Evolutionary conservation across 139 green algal genomes (phyloP), one percentile per base, ranked within the genome.

Genomic region (Chlorella sorokiniana): DNA sequence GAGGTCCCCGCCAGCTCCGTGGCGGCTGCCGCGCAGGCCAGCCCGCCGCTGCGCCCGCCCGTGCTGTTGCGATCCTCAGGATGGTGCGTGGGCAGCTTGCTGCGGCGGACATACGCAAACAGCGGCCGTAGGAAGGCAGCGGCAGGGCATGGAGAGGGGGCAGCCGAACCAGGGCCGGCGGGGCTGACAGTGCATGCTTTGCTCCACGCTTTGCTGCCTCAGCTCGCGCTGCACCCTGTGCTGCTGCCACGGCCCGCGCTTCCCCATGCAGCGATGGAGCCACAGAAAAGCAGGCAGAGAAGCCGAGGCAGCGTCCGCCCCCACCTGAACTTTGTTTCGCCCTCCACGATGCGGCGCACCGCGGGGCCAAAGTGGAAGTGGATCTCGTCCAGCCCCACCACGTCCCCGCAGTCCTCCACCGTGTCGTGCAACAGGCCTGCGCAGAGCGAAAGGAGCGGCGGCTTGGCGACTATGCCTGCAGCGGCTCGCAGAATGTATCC

Each of bases 371-470:
- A 98, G 52, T 84, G 67, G 44, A 84, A 79, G 79, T 93, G 86
- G 35, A 98, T 95, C 35, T 89, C 86, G 67, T 96, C 92, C 69
- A 98, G 95, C 29, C 86, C 92, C 35, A 97, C 89, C 22, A 72
- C 38, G 35, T 94, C 85, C 9, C 92, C 96, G 64, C 81, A 86
- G 90, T 98, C 94, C 86, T 98, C 95, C 25, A 98, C 95, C 0
- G 93, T 97, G 86, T 98, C 95, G 82, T 98, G 95, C 71, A 98
- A 86, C 71, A 98, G 86, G 10, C 93, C 94, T 52, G 92, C 86
- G 1, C 25, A 3, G 20, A 6, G 41, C 29, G n/a, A 54, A 38
- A 1, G 20, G 65, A 51, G n/a, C 4, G 38, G 2, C 2, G 38
- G 16, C 2, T 72, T 16, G 38, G 16, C 18, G 42, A 42, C 31